Conservation (phyloP, 306 rosid species). For the Fagus sylvatica region DNA sequence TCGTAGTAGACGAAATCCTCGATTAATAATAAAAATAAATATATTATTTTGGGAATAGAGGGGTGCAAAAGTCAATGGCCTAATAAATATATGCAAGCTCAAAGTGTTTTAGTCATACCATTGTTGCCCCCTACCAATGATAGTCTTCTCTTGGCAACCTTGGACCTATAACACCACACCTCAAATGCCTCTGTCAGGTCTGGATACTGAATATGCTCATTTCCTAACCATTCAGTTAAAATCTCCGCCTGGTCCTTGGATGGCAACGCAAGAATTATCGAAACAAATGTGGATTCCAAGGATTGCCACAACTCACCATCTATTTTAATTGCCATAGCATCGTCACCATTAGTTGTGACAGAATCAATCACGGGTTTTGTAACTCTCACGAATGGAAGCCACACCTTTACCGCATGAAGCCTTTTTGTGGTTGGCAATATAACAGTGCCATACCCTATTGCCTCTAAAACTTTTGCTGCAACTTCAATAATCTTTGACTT, state of each 20-base stretch:
- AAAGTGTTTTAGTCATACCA: conserved; percentile 41
- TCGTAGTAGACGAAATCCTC: no score
- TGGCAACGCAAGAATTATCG: conserved; percentile 80
- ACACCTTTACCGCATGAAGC: conserved; percentile 63
- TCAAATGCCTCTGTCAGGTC: conserved; percentile 91
- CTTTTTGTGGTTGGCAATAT: conserved; percentile 70
- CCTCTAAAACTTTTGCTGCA: conserved; percentile 78
- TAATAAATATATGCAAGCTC: conserved; percentile 20
- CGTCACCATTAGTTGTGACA: conserved; percentile 33
- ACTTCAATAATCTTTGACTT: conserved; percentile 69
- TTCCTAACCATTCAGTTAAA: conserved; percentile 71
- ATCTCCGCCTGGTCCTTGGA: conserved; percentile 84
- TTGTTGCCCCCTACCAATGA: conserved; percentile 52
- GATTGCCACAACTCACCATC: conserved; percentile 85
- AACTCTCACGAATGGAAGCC: conserved; percentile 91
- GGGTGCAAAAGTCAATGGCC: not conserved
- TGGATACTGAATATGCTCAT: conserved; percentile 62
- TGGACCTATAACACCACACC: conserved; percentile 87
- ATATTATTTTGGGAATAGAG: no score
- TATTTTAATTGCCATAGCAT: conserved; percentile 39
- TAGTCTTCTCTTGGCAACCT: conserved; percentile 79
- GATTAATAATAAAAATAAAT: no score
- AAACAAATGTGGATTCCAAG: conserved; percentile 74
- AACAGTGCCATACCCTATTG: conserved; percentile 72
- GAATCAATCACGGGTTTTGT: conserved; percentile 80